These are phyloP conservation scores for rapeseed (Brassica napus) DNA, from an alignment of 345 rosid genomes.

Conservation along the genomic window Da-Ae NC_063436.1:19141001-19141500, in stretches of 20 bases:
- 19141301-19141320: slow-evolving; percentile 77
- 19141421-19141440: background rate
- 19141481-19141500: background rate
- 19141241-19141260: slow-evolving; percentile 92
- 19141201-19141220: slow-evolving; percentile 82
- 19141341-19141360: slow-evolving; percentile 2
- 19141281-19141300: slow-evolving; percentile 94
- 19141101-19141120: slow-evolving; percentile 16
- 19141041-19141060: slow-evolving; percentile 68
- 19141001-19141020: background rate
- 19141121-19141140: slow-evolving; percentile 24
- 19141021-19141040: slow-evolving; percentile 56
- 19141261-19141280: slow-evolving; percentile 95
- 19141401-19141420: slow-evolving; percentile 5
- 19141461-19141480: slow-evolving; percentile 9
- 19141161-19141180: slow-evolving; percentile 1
- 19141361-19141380: background rate
- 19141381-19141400: slow-evolving; percentile 6
- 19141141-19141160: background rate
- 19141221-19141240: slow-evolving; percentile 99
- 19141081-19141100: slow-evolving; percentile 47
- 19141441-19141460: background rate
- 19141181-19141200: slow-evolving; percentile 33
- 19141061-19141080: slow-evolving; percentile 74
- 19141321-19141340: slow-evolving; percentile 19